Base-by-base conservation (phyloP, 2,329 filamentous ascomycete species). In the Colletotrichum sp. region DNA sequence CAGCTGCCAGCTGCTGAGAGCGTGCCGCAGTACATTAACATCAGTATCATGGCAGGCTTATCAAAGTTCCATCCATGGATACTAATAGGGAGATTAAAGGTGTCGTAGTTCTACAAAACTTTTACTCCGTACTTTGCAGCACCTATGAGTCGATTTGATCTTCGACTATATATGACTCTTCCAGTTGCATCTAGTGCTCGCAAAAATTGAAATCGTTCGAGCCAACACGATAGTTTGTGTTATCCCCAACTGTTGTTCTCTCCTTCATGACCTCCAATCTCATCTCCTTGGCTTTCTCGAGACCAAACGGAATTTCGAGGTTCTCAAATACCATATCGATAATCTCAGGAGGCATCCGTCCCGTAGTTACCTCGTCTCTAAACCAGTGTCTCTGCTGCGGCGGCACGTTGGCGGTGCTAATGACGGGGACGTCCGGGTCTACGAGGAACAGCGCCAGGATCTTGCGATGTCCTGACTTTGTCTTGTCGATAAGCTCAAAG, bases 361-460 rank as follows among this genome's bases (percentile, higher is more conserved):
- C 63, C 6, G 21, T 30, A 7, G 16, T 12, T 2, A 52, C 72
- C 12, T 75, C 76, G 24, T 81, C 80, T n/a, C 71, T 26, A 80
- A 85, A 87, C 86, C 86, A 88, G 43, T 83, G 72, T 18, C 76
- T 77, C 78, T 85, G 86, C 80, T 88, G 86, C 3, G 86, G 86
- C 24, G 86, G 85, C n/a, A 88, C 84, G 32, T 87, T 88, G 34
- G 84, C 83, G 12, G 86, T 88, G 2, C 84, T 85, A 72, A 86
- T 81, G 82, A 88, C 70, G 2, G 86, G 86, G 2, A 85, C 78
- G 24, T 86, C 79, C 0, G 92, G 92, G 79, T 93, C 91, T 3
- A 94, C 88, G 3, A 93, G 86, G 80, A 90, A 93, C 12, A 93
- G 83, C 0, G 89, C 90, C 4, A 93, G 82, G 64, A 93, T 90